phyloP scores from a whole-genome alignment of 2,329 filamentous ascomycete genomes.

The Trichocomaceae sp. region DNA sequence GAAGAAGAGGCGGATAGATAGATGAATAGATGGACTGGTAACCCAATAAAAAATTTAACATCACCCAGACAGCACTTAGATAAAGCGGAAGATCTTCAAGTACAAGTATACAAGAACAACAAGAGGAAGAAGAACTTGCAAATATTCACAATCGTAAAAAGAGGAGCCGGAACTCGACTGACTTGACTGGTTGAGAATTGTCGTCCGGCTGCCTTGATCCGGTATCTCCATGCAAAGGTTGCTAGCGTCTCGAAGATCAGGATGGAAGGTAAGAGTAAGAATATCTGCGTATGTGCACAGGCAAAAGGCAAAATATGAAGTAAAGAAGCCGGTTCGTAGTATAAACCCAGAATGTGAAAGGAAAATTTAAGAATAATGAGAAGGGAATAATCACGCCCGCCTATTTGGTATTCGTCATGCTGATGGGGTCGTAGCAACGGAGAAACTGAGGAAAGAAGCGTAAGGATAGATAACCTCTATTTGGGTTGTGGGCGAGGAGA shows the following conservation, averaged over 20 bases:
- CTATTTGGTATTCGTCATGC: slow-evolving; percentile 11
- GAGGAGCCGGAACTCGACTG: neutral
- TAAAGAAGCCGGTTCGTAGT: slow-evolving; percentile 6
- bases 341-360: neutral
- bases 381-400: slow-evolving; percentile 7
- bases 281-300: slow-evolving; percentile 9
- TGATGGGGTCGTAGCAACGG: slow-evolving; percentile 10
- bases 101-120: neutral
- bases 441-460: slow-evolving; percentile 2
- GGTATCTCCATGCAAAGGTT: neutral
- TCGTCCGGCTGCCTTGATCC: neutral
- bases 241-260: neutral
- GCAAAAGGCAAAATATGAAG: neutral
- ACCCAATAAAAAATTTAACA: neutral
- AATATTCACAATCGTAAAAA: slow-evolving; percentile 12
- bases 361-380: neutral
- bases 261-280: slow-evolving; percentile 3
- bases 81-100: neutral
- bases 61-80: neutral
- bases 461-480: neutral
- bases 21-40: neutral
- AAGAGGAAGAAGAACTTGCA: neutral
- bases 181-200: neutral
- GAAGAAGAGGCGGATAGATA: neutral
- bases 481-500: neutral